A percentile compares a stretch with the other conserved stretches of the same genome.
Conservation (phyloP, 2,329 filamentous ascomycete species). For the Colletotrichum scovillei region DNA sequence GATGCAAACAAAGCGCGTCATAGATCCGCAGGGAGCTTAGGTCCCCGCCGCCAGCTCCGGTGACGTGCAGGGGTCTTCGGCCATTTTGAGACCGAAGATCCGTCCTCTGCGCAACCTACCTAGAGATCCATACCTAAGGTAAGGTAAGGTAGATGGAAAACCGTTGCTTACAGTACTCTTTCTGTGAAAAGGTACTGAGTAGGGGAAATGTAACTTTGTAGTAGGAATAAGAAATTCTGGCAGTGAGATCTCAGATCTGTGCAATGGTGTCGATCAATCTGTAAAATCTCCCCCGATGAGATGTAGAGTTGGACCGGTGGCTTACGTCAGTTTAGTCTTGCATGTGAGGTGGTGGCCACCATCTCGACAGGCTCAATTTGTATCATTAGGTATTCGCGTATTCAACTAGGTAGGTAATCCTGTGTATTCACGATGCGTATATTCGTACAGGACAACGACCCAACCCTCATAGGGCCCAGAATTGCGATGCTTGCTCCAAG, state of each 20-base stretch:
- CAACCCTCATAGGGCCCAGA: no score
- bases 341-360: constrained; percentile 1
- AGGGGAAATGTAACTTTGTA: neutral
- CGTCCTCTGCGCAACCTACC: neutral
- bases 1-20: constrained; percentile 31
- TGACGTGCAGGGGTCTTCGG: constrained; percentile 19
- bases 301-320: neutral
- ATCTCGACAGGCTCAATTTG: neutral
- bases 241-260: neutral
- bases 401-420: no score
- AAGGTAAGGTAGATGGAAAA: neutral
- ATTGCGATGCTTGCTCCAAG: no score
- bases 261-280: neutral
- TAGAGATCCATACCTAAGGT: neutral
- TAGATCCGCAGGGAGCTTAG: constrained; percentile 24
- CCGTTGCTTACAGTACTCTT: neutral
- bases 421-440: no score
- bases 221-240: neutral
- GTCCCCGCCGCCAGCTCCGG: neutral
- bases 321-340: constrained; percentile 4
- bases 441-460: no score
- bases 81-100: constrained; percentile 10
- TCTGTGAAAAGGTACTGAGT: no score
- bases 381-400: no score
- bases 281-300: neutral